Conservation (phyloP, 1,284 basidiomycete genomes). For the Retiboletus flavoniger region DNA sequence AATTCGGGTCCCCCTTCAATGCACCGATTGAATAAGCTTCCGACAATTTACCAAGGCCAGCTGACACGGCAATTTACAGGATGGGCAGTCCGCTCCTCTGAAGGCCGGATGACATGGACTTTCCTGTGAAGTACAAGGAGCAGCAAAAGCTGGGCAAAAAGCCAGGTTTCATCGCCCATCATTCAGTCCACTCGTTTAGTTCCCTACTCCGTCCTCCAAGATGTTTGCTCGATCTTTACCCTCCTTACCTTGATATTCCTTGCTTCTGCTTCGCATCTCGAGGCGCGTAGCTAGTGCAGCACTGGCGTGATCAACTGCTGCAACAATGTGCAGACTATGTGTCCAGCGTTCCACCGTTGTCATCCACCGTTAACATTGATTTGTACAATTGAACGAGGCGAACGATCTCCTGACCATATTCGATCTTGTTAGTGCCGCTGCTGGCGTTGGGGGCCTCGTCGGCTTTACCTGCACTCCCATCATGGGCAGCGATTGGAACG, state of each 20-base stretch:
- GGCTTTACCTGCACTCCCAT: slow-evolving; percentile 12
- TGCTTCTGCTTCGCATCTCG: slow-evolving; percentile 10
- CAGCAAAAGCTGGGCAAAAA: background rate
- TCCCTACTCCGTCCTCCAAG: background rate
- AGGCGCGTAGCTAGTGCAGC: slow-evolving; percentile 10
- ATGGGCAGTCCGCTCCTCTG: background rate
- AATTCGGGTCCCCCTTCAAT: background rate
- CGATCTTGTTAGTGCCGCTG: background rate
- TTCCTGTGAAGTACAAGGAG: slow-evolving; percentile 9
- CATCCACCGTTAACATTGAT: background rate
- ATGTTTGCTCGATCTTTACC: slow-evolving; percentile 16
- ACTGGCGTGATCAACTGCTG: slow-evolving; percentile 12
- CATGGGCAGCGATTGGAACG: slow-evolving; percentile 5
- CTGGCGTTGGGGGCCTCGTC: slow-evolving; percentile 2
- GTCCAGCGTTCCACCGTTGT: background rate
- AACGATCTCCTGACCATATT: background rate
- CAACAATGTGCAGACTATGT: slow-evolving; percentile 7
- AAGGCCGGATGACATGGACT: background rate
- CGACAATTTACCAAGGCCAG: background rate
- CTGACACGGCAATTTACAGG: slow-evolving; percentile 7
- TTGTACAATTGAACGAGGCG: slow-evolving; percentile 1
- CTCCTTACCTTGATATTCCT: slow-evolving; percentile 19
- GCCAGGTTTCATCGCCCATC: slow-evolving; percentile 1
- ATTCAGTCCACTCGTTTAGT: slow-evolving; percentile 2
- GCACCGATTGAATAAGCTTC: background rate